These are phyloP conservation scores for Brettanomyces naardenensis DNA, from an alignment of 805 yeast species.

Conservation along the genomic window DNA sequence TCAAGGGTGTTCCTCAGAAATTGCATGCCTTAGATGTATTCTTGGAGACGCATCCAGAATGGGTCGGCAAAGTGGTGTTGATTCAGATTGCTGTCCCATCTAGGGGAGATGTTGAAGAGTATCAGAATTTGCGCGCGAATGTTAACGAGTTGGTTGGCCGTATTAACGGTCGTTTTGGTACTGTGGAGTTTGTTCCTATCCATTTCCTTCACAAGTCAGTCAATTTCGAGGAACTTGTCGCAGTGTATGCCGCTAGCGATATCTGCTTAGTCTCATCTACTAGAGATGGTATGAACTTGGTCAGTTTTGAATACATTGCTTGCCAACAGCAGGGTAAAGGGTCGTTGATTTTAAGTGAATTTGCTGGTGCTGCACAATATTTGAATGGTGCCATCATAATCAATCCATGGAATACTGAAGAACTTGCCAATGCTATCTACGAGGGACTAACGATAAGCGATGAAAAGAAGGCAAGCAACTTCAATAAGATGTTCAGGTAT, in stretches of 20 bases:
- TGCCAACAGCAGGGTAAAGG: slow-evolving; percentile 84
- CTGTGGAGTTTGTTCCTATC: slow-evolving; percentile 95
- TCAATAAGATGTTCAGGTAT: slow-evolving; percentile 76
- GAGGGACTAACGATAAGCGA: slow-evolving; percentile 81
- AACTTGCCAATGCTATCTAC: slow-evolving; percentile 73
- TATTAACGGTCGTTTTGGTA: slow-evolving; percentile 92
- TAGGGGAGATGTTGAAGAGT: slow-evolving; percentile 96
- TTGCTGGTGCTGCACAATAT: slow-evolving; percentile 99
- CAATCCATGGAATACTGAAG: slow-evolving; percentile 98
- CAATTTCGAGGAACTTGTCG: slow-evolving; percentile 84
- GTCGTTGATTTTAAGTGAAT: slow-evolving; percentile 80
- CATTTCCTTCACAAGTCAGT: slow-evolving; percentile 93
- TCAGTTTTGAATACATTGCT: slow-evolving; percentile 92
- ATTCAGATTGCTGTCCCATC: slow-evolving; percentile 98
- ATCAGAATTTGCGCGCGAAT: slow-evolving; percentile 84
- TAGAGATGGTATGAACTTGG: slow-evolving; percentile 97
- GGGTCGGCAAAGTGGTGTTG: slow-evolving; percentile 94
- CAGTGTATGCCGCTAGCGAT: slow-evolving; percentile 79
- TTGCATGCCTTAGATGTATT: slow-evolving; percentile 94
- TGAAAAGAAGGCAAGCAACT: slow-evolving; percentile 73
- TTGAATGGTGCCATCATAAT: slow-evolving; percentile 89
- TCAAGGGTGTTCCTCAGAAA: slow-evolving; percentile 97
- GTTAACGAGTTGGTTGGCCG: slow-evolving; percentile 96
- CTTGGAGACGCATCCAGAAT: slow-evolving; percentile 87
- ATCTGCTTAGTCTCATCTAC: slow-evolving; percentile 91